Evolutionary conservation across 148 eudicot species (phyloP).

Genomic region (Rhododendron molle): DNA sequence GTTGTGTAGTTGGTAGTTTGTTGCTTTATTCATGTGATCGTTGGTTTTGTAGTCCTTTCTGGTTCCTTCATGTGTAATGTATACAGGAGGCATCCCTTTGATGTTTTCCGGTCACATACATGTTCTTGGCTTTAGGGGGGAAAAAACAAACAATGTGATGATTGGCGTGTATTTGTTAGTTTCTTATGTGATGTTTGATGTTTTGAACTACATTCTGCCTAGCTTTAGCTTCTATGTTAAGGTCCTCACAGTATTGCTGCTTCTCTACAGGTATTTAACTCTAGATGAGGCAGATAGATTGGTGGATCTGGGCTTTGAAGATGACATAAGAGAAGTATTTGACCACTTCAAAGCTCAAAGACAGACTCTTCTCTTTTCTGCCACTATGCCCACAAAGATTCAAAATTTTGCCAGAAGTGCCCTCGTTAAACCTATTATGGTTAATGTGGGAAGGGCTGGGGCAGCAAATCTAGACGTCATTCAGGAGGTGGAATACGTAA

Average conservation of each 20-base stretch:
- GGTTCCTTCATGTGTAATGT: neutral
- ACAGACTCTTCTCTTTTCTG: conserved; percentile 88
- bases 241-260: conserved; percentile 11
- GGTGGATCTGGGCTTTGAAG: conserved; percentile 89
- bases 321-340: conserved; percentile 88
- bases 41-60: neutral
- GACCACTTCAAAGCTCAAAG: conserved; percentile 92
- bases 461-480: conserved; percentile 95
- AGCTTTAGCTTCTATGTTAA: neutral
- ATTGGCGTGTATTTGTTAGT: neutral
- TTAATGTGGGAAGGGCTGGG: conserved; percentile 91
- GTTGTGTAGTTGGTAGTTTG: neutral
- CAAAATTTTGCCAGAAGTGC: conserved; percentile 88
- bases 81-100: neutral
- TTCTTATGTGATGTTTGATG: neutral
- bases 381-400: conserved; percentile 93
- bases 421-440: conserved; percentile 70
- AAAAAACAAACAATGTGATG: neutral
- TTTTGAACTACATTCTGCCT: neutral
- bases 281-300: conserved; percentile 90
- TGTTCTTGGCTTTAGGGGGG: neutral
- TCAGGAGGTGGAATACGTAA: conserved; percentile 92
- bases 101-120: neutral
- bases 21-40: neutral
- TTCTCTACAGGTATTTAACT: conserved; percentile 54